phyloP scores from a whole-genome alignment of 441 rosid species.

The Brassica balearica region DNA sequence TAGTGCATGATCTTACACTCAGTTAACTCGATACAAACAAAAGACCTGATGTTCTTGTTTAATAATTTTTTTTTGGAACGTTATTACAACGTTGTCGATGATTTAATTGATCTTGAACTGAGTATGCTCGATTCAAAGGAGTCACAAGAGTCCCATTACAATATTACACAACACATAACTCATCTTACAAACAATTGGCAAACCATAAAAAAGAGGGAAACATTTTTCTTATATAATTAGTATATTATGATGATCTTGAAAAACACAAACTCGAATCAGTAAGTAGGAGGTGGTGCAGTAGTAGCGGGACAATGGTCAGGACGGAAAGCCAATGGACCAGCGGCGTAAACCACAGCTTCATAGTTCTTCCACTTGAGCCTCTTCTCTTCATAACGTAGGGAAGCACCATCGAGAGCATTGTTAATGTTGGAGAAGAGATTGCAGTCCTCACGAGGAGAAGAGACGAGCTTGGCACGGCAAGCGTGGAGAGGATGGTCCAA shows the following conservation, averaged over 20 bases:
- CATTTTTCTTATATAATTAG: background rate
- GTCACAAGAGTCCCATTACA: constrained; percentile 19
- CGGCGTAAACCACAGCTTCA: constrained; percentile 69
- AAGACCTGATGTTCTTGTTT: too few relatives aligned
- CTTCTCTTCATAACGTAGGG: constrained; percentile 67
- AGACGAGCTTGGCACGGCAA: constrained; percentile 76
- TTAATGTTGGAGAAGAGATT: constrained; percentile 73
- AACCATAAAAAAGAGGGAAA: constrained; percentile 16
- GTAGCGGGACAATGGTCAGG: constrained; percentile 62
- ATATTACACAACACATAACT: constrained; percentile 8
- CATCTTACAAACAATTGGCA: constrained; percentile 27
- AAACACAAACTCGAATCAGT: constrained; percentile 29
- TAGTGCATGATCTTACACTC: too few relatives aligned
- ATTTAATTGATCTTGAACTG: too few relatives aligned
- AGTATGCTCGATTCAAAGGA: too few relatives aligned
- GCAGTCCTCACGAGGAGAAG: constrained; percentile 70
- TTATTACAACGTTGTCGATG: too few relatives aligned
- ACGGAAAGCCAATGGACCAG: constrained; percentile 92
- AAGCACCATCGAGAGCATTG: constrained; percentile 70
- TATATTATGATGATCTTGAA: constrained; percentile 17
- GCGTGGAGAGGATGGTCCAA: constrained; percentile 87
- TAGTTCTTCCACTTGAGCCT: constrained; percentile 49
- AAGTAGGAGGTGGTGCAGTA: constrained; percentile 48
- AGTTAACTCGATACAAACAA: too few relatives aligned
- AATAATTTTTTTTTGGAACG: too few relatives aligned